Evolutionary conservation across 306 rosid genomes (phyloP).

Genomic region (Psophocarpus tetragonolobus): DNA sequence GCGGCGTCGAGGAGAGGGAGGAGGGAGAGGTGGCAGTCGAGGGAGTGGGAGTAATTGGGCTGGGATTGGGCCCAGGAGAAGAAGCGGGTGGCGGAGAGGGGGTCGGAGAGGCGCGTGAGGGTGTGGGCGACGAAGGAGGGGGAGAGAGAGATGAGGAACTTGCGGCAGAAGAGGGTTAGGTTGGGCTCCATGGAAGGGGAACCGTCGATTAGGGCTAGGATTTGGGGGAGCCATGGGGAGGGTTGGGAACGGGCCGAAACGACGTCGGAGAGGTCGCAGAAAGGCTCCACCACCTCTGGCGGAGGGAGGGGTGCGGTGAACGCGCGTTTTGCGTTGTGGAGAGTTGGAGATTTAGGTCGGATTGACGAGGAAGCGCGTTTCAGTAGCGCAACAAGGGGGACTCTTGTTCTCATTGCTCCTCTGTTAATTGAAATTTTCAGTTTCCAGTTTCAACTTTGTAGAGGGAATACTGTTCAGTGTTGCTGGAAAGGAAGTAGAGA

Average conservation of each 20-base stretch:
- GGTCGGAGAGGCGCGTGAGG: slow-evolving; percentile 46
- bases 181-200: slow-evolving; percentile 71
- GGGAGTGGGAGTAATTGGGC: slow-evolving; percentile 54
- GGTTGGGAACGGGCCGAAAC: slow-evolving; percentile 54
- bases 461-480: no score
- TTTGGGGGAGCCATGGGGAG: slow-evolving; percentile 78
- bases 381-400: neutral
- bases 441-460: no score
- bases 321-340: slow-evolving; percentile 30
- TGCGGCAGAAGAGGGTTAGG: slow-evolving; percentile 54
- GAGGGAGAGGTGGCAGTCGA: slow-evolving; percentile 70
- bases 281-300: slow-evolving; percentile 79
- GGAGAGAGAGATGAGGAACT: slow-evolving; percentile 63
- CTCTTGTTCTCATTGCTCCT: slow-evolving; percentile 1
- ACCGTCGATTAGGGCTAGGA: slow-evolving; percentile 61
- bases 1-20: slow-evolving; percentile 24
- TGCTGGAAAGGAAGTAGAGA: no score
- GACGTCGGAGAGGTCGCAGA: slow-evolving; percentile 71
- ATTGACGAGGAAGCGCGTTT: neutral
- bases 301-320: slow-evolving; percentile 51
- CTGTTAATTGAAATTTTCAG: neutral
- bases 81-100: slow-evolving; percentile 54
- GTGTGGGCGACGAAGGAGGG: slow-evolving; percentile 68
- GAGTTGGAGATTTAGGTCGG: neutral
- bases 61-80: slow-evolving; percentile 72